These are phyloP conservation scores for Apium graveolens DNA, from an alignment of 129 eudicot species.

Conservation along the genomic window DNA sequence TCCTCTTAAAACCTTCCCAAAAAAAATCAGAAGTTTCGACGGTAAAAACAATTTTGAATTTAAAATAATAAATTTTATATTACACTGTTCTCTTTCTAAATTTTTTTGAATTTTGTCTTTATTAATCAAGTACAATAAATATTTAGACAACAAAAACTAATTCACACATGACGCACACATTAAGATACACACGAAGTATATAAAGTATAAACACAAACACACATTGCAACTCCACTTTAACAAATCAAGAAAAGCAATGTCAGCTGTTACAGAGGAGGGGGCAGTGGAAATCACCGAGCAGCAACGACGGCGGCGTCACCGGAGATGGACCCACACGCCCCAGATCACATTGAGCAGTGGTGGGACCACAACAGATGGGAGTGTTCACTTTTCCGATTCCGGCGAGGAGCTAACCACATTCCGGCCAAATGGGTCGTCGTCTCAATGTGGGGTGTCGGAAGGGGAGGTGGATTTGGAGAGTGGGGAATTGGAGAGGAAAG, in stretches of 20 bases:
- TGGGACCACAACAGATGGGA: constrained; percentile 33
- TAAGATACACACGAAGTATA: background rate
- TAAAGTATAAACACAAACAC: background rate
- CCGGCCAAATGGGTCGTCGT: background rate
- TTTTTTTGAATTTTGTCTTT: too few species aligned
- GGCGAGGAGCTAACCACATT: constrained; percentile 21
- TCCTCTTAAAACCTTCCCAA: too few species aligned
- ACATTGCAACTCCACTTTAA: background rate
- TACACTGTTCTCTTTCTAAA: too few species aligned
- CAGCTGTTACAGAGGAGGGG: background rate
- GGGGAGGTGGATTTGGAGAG: constrained; percentile 57
- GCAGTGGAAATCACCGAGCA: constrained; percentile 17
- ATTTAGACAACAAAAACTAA: too few species aligned
- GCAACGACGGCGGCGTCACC: constrained; percentile 18
- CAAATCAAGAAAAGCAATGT: background rate
- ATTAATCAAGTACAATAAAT: too few species aligned
- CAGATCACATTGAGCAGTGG: constrained; percentile 23
- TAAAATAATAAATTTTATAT: too few species aligned
- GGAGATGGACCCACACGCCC: constrained; percentile 20
- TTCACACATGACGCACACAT: background rate
- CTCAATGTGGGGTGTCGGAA: constrained; percentile 21
- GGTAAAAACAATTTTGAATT: too few species aligned
- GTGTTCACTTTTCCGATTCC: constrained; percentile 38
- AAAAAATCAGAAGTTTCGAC: too few species aligned
- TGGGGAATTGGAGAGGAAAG: constrained; percentile 55